These are phyloP conservation scores for Trichoderma gracile DNA, from an alignment of 2,329 filamentous ascomycete genomes.

Conservation along the genomic window DNA sequence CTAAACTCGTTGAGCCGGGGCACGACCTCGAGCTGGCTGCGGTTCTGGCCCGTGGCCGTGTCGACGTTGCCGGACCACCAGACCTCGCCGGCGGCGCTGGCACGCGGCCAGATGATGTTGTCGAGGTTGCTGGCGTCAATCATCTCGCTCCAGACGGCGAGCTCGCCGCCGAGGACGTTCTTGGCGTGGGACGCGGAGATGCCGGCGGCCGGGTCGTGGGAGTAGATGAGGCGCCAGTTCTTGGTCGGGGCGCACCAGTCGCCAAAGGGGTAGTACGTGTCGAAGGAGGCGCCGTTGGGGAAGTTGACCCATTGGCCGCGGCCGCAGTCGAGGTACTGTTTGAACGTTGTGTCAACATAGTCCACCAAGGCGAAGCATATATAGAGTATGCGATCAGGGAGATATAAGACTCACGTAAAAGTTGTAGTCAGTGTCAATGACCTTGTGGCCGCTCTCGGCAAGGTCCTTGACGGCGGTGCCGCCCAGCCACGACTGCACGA, in stretches of 20 bases:
- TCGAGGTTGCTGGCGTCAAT: conserved; percentile 75
- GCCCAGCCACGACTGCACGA: conserved; percentile 79
- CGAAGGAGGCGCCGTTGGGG: conserved; percentile 53
- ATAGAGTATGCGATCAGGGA: too few species aligned
- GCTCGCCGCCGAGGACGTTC: conserved; percentile 78
- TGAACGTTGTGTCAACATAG: background rate
- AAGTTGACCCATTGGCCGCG: conserved; percentile 78
- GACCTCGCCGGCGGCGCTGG: conserved; percentile 72
- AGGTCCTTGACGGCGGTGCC: conserved; percentile 61
- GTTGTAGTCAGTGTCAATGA: conserved; percentile 73
- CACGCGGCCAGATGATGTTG: conserved; percentile 74
- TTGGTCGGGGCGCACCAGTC: conserved; percentile 83
- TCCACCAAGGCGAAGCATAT: too few species aligned
- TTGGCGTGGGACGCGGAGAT: conserved; percentile 62
- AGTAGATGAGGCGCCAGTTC: conserved; percentile 80
- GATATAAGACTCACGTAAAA: conserved; percentile 65
- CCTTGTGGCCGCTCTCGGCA: conserved; percentile 66
- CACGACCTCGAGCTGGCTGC: conserved; percentile 68
- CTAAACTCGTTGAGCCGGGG: conserved; percentile 73
- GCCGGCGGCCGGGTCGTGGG: conserved; percentile 69
- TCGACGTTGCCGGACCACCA: conserved; percentile 76
- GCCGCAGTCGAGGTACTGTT: conserved; percentile 78
- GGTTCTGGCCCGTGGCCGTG: conserved; percentile 60
- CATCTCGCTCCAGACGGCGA: conserved; percentile 81
- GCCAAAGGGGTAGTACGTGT: conserved; percentile 62